Base-by-base conservation (phyloP, 2,329 filamentous ascomycete genomes). In the Xylaria sp. region DNA sequence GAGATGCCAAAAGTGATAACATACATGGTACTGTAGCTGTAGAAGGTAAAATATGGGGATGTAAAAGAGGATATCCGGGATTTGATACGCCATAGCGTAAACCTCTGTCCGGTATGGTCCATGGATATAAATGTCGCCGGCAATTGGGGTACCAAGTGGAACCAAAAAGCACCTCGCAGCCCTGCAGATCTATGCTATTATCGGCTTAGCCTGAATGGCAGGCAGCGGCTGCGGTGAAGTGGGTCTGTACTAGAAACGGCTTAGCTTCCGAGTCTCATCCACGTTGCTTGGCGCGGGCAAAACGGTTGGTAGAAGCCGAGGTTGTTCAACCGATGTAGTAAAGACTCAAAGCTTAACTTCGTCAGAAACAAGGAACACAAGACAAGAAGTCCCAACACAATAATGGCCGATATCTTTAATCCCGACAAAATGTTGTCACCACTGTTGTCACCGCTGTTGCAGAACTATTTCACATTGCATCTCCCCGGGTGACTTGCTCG, bases 181-280 rank as follows among this genome's bases (percentile, higher is more conserved):
- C 52, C 56, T 58, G 57, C 52, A 34, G 58, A 62, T 48, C 30
- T 48, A 36, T 53, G 30, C 28, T 55, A n/a, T 36, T 18, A 46
- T 39, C 18, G 15, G 63, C n/a, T 55, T 53, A 53, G 50, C 36
- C 12, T 10, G 50, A 43, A 56, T 56, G 45, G 34, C 23, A 41
- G 32, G 10, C n/a, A n/a, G n/a, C 25, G 32, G n/a, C 50, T 36
- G 43, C 53, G 53, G 63, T 39, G 23, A 55, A 36, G 63, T 7
- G 20, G 18, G 30, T 59, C 50, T 30, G 60, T 48, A 41, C 65
- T 48, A 34, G 5, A 43, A 62, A 4, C 0, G 52, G 67, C 30
- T 61, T 70, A 70, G 61, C 20, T 70, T 70, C 60, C 61, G 65
- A 69, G 41, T 46, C 9, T 58, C 39, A 25, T 53, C 39, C 39